These are phyloP conservation scores for Colletotrichum paranaense DNA, from an alignment of 2,329 filamentous ascomycete species.

Conservation along the genomic window DNA sequence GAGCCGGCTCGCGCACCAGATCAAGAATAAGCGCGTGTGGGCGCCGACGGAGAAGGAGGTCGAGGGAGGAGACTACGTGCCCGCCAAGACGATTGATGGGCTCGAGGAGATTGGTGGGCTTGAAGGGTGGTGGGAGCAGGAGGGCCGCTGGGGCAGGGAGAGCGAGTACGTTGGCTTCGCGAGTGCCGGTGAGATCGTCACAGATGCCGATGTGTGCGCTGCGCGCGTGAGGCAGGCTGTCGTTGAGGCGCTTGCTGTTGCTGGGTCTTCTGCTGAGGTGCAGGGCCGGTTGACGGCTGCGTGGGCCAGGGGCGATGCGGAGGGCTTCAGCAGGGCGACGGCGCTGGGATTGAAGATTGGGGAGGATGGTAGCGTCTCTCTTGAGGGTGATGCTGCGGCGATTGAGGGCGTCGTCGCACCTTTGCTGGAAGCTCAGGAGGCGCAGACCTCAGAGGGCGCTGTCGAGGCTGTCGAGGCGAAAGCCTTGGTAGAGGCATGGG, in stretches of 20 bases:
- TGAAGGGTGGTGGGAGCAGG: slow-evolving; percentile 64
- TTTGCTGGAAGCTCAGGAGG: slow-evolving; percentile 37
- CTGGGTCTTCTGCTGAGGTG: slow-evolving; percentile 17
- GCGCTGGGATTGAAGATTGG: slow-evolving; percentile 50
- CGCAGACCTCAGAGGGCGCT: slow-evolving; percentile 36
- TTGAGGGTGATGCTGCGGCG: slow-evolving; percentile 50
- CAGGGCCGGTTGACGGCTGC: slow-evolving; percentile 39
- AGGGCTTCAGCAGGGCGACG: slow-evolving; percentile 46
- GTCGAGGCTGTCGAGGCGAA: slow-evolving; percentile 53
- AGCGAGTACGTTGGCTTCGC: slow-evolving; percentile 58
- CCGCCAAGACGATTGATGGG: slow-evolving; percentile 56
- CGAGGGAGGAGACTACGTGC: slow-evolving; percentile 51
- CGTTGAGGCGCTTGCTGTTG: slow-evolving; percentile 61
- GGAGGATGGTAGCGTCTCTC: slow-evolving; percentile 51
- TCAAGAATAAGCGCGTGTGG: neutral
- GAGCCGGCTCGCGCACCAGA: slow-evolving; percentile 14
- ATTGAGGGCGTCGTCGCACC: slow-evolving; percentile 34
- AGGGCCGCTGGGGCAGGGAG: slow-evolving; percentile 62
- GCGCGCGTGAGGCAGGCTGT: slow-evolving; percentile 62
- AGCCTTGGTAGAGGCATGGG: slow-evolving; percentile 58
- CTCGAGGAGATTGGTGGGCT: slow-evolving; percentile 61
- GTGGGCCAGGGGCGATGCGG: slow-evolving; percentile 44
- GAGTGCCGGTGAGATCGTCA: slow-evolving; percentile 47
- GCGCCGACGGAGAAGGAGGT: slow-evolving; percentile 26
- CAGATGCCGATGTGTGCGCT: slow-evolving; percentile 58